Evolutionary conservation across 768 basidiomycete species (phyloP).

Genomic region (Crassisporium funariophilum): DNA sequence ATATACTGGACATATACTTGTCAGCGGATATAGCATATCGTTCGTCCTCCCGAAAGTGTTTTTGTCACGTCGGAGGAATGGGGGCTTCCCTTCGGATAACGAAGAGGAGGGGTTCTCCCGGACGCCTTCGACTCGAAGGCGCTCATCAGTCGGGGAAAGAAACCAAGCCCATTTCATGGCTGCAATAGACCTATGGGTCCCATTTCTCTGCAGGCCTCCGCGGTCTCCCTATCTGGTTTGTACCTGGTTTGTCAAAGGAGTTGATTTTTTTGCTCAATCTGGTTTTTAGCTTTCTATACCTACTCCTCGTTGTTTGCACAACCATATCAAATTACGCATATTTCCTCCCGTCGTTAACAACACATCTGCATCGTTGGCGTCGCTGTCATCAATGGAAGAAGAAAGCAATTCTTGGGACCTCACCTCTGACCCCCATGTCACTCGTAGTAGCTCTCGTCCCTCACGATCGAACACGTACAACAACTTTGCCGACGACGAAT

Average conservation of each 20-base stretch:
- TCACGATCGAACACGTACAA: slow-evolving; percentile 63
- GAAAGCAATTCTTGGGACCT: slow-evolving; percentile 73
- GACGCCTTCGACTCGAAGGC: slow-evolving; percentile 40
- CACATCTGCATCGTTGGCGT: slow-evolving; percentile 63
- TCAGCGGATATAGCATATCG: slow-evolving; percentile 76
- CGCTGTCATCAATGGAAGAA: slow-evolving; percentile 75
- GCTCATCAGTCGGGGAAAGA: slow-evolving; percentile 61
- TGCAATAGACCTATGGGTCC: slow-evolving; percentile 76
- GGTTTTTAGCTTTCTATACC: slow-evolving; percentile 68
- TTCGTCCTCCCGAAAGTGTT: slow-evolving; percentile 76
- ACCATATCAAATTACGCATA: slow-evolving; percentile 73
- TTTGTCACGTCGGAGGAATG: slow-evolving; percentile 29
- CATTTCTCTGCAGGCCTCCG: slow-evolving; percentile 67
- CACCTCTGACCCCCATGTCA: slow-evolving; percentile 75
- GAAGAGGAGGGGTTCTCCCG: slow-evolving; percentile 30
- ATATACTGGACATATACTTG: slow-evolving; percentile 75
- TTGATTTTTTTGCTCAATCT: slow-evolving; percentile 6
- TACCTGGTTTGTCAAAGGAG: slow-evolving; percentile 8
- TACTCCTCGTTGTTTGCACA: slow-evolving; percentile 75
- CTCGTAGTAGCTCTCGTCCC: slow-evolving; percentile 50
- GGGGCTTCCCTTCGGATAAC: slow-evolving; percentile 19
- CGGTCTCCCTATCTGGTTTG: slow-evolving; percentile 74
- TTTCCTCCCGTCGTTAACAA: slow-evolving; percentile 54
- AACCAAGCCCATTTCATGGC: slow-evolving; percentile 76
- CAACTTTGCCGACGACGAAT: slow-evolving; percentile 81